phyloP scores from a whole-genome alignment of 768 basidiomycete species.

The Amanita muscaria region DNA sequence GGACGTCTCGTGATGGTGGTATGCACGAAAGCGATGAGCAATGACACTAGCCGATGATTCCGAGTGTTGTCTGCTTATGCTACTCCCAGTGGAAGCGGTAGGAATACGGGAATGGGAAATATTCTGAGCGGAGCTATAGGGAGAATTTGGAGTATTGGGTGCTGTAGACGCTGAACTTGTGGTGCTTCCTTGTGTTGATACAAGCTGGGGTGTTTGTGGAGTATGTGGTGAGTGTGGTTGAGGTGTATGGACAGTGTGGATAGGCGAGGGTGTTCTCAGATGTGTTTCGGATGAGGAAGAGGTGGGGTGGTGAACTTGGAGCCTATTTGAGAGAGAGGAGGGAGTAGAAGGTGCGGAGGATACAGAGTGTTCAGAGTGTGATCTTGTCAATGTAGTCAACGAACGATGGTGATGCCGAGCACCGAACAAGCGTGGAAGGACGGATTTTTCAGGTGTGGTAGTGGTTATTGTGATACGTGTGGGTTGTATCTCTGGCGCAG shows the following conservation, averaged over 20 bases:
- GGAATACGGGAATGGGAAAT: too few species aligned
- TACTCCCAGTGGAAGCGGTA: background rate
- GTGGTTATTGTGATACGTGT: too few species aligned
- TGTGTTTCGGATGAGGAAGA: background rate
- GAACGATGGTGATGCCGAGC: background rate
- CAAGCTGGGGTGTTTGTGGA: background rate
- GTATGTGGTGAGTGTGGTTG: too few species aligned
- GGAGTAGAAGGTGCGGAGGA: conserved; percentile 4
- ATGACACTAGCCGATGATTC: background rate
- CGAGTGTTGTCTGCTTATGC: conserved; percentile 3
- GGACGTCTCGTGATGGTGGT: background rate
- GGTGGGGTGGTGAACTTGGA: background rate
- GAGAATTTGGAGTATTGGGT: conserved; percentile 1
- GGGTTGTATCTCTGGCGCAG: background rate
- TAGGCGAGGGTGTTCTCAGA: conserved; percentile 5
- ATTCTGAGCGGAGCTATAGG: background rate
- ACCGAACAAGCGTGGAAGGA: too few species aligned
- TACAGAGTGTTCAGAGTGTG: background rate
- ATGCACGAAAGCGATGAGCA: too few species aligned
- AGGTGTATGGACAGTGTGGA: too few species aligned
- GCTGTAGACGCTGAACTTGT: background rate
- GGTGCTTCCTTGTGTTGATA: background rate
- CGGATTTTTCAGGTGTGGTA: too few species aligned
- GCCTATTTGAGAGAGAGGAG: background rate
- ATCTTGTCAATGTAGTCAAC: background rate